Evolutionary conservation across 305 asterid genomes (phyloP), one percentile per base, ranked within the genome.

Genomic region (Solanum hybrid): DNA sequence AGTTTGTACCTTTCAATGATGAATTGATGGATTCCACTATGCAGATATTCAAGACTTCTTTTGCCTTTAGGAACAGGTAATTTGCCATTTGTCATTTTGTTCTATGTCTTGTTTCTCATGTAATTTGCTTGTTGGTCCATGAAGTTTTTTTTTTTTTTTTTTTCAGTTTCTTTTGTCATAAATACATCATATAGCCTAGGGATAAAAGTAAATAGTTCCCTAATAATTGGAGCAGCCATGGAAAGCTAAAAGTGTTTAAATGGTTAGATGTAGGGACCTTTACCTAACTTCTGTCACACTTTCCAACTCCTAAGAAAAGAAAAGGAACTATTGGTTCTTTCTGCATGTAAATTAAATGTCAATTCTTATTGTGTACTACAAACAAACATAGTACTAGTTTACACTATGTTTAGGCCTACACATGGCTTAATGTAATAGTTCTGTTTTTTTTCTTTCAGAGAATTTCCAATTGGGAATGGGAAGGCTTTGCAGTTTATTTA

Each of bases 1-100:
- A 97, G 95, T 95, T 97, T 91, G 98, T 98, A 33, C 99, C 99
- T 87, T 98, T 97, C 93, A 98, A 95, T 91, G 98, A 98, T 88
- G 98, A 96, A 89, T 92, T 98, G 93, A 92, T 96, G 96, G 96
- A 96, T 33, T 92, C 94, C 86, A 97, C 99, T 5, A 94, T 94
- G 97, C 99, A 97, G 85, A 93, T 97, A 34, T 98, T 86, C 94
- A 94, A 94, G 94, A 98, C 99, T 11, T 98, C 99, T 31, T 96
- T 94, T 89, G 93, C 99, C 39, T 97, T 92, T 92, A 94, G 99
- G 93, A 96, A 97, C 96, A 95, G 98, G 99, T 96, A 94, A 87
- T 80, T 24, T 85, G 82, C 51, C 37, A 51, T 51, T 86, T 57
- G 40, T 57, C 67, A 69, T 36, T 89, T 61, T 73, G 57, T 34